phyloP scores from a whole-genome alignment of 768 basidiomycete species.

The Pleurotus tuber-regium region DNA sequence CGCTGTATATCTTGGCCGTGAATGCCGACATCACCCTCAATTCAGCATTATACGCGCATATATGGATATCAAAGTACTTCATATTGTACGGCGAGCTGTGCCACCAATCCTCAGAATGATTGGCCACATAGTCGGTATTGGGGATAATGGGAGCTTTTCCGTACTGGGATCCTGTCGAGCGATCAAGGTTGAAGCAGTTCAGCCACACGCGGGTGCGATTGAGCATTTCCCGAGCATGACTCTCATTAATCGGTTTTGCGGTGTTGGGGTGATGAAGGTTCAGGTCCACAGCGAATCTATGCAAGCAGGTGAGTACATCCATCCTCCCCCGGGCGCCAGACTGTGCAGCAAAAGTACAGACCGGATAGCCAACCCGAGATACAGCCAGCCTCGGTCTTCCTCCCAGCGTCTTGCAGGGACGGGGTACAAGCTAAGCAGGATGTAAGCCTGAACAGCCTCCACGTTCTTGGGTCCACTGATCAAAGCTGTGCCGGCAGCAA shows the following conservation, averaged over 20 bases:
- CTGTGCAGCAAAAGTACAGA: constrained; percentile 25
- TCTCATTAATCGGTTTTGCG: constrained; percentile 74
- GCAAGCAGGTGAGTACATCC: constrained; percentile 3
- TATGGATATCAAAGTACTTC: constrained; percentile 75
- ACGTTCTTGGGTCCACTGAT: constrained; percentile 78
- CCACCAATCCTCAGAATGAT: constrained; percentile 73
- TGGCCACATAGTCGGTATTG: constrained; percentile 73
- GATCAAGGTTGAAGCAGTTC: constrained; percentile 88
- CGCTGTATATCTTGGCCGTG: constrained; percentile 62
- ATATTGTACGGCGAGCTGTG: constrained; percentile 63
- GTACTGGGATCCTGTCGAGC: constrained; percentile 85
- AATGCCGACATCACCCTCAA: constrained; percentile 64
- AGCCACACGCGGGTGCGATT: constrained; percentile 91
- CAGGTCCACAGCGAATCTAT: constrained; percentile 83
- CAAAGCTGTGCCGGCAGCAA: constrained; percentile 74
- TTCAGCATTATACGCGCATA: constrained; percentile 75
- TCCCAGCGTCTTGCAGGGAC: constrained; percentile 80
- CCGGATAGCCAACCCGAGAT: constrained; percentile 87
- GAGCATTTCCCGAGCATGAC: constrained; percentile 80
- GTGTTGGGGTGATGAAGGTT: constrained; percentile 80
- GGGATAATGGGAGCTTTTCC: constrained; percentile 83
- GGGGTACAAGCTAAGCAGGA: constrained; percentile 74
- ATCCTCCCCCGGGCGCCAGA: too few relatives aligned
- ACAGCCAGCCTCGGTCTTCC: constrained; percentile 88
- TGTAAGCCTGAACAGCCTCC: constrained; percentile 83